A percentile compares a stretch with the other conserved stretches of the same genome.
Conservation (phyloP, 768 basidiomycete species). For the Jaapia argillacea region DNA sequence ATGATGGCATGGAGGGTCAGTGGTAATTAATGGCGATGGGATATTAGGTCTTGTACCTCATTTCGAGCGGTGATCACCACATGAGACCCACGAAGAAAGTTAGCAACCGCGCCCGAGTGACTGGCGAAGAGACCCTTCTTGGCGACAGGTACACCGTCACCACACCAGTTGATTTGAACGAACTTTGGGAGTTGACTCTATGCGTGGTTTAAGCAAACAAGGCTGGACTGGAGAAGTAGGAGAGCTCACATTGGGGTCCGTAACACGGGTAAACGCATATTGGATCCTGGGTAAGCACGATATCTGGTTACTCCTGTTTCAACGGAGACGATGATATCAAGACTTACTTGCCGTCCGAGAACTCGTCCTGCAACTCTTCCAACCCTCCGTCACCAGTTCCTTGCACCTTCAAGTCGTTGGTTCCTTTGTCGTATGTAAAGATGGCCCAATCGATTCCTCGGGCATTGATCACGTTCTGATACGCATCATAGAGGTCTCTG, state of each 20-base stretch:
- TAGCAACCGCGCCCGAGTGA: slow-evolving; percentile 72
- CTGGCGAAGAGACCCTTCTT: slow-evolving; percentile 91
- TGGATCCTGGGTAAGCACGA: slow-evolving; percentile 57
- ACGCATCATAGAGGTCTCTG: slow-evolving; percentile 61
- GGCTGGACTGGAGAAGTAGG: neutral
- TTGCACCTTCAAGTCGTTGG: slow-evolving; percentile 85
- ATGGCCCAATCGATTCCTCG: slow-evolving; percentile 68
- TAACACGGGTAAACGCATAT: slow-evolving; percentile 82
- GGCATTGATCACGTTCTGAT: slow-evolving; percentile 62
- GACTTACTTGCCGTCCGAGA: slow-evolving; percentile 81
- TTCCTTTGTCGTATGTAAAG: slow-evolving; percentile 71
- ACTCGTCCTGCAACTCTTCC: slow-evolving; percentile 89
- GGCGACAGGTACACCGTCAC: slow-evolving; percentile 88
- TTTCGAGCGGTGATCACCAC: slow-evolving; percentile 82
- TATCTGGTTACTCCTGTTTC: slow-evolving; percentile 8
- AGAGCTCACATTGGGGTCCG: slow-evolving; percentile 67
- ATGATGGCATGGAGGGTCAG: neutral
- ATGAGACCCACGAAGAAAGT: slow-evolving; percentile 75
- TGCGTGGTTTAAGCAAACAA: neutral
- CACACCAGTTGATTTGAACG: slow-evolving; percentile 96
- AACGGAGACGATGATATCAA: slow-evolving; percentile 3
- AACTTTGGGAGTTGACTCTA: slow-evolving; percentile 84
- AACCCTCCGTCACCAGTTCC: slow-evolving; percentile 79
- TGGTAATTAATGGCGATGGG: neutral
- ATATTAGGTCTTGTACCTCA: slow-evolving; percentile 44